Conservation (phyloP, 805 yeast species). For the Sungouiella thailandica region DNA sequence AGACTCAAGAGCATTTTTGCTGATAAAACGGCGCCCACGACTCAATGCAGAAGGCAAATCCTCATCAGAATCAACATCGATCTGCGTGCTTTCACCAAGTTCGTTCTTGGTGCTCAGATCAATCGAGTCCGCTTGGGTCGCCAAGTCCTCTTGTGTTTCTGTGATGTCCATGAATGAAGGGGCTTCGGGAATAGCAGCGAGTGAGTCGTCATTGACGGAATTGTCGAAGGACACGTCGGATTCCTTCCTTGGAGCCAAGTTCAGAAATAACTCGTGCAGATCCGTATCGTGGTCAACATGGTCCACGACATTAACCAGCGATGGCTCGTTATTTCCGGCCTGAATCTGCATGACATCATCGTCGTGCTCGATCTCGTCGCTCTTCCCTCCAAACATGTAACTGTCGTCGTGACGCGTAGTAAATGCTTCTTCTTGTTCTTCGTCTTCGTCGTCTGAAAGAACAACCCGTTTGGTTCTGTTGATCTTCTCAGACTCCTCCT, state of each 20-base stretch:
- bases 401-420: slow-evolving; percentile 11
- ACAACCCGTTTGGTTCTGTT: slow-evolving; percentile 7
- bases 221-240: slow-evolving; percentile 5
- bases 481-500: slow-evolving; percentile 7
- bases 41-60: slow-evolving; percentile 21
- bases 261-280: slow-evolving; percentile 15
- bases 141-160: slow-evolving; percentile 7
- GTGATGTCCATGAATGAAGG: slow-evolving; percentile 21
- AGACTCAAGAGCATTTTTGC: slow-evolving; percentile 10
- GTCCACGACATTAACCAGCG: slow-evolving; percentile 4
- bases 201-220: slow-evolving; percentile 4
- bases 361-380: slow-evolving; percentile 5
- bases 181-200: slow-evolving; percentile 7
- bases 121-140: slow-evolving; percentile 15
- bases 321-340: slow-evolving; percentile 9
- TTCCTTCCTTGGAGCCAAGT: slow-evolving; percentile 23
- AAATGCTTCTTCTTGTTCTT: slow-evolving; percentile 6
- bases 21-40: slow-evolving; percentile 20
- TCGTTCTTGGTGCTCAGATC: background rate
- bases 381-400: slow-evolving; percentile 15
- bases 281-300: background rate
- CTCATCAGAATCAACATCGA: slow-evolving; percentile 20
- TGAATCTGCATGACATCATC: slow-evolving; percentile 12
- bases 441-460: slow-evolving; percentile 10
- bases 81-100: slow-evolving; percentile 1